Base-by-base conservation (phyloP, 306 rosid genomes). In the Bauhinia variegata region DNA sequence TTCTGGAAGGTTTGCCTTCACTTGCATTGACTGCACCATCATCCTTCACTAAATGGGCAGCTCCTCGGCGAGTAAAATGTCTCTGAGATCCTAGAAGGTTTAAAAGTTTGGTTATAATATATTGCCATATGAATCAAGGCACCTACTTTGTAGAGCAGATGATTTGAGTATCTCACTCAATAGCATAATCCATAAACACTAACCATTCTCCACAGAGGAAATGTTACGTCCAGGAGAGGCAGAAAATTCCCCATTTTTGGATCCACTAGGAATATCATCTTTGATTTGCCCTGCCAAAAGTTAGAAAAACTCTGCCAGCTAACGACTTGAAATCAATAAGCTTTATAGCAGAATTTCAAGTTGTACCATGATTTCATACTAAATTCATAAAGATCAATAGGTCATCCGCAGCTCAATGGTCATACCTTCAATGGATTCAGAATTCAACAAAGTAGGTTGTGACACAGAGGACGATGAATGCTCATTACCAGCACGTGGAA, bases 1-100 rank as follows among this genome's bases (percentile, higher is more conserved):
- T 90, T 81, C 84, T 90, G 41, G 96, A 82, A 39, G 84, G 72
- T 71, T 90, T 93, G 51, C 89, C 95, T 76, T 93, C 96, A 75
- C 78, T 78, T 36, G 55, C 49, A 73, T 77, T 83, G 39, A 65
- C 80, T 54, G 86, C 65, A 63, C 75, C 73, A 67, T 86, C 97
- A 76, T 93, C 97, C 85, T 86, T 89, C 63, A 32, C 77, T 31
- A 11, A 34, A 63, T 74, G 84, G 65, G 71, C 78, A 75, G 78
- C 79, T 75, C 96, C 97, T 14, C 86, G 96, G 11, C 88, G 98
- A 68, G 83, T 79, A 66, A 68, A 76, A 81, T 84, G 86, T 70
- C 83, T 80, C 6, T 72, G 82, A 41, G 91, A 75, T 73, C 95
- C 99, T 93, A 61, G 59, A 46, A 61, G 69, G 41, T 47, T 64